Conservation (phyloP, 352 stramenopile species). For the Pythium aphanidermatum region DNA sequence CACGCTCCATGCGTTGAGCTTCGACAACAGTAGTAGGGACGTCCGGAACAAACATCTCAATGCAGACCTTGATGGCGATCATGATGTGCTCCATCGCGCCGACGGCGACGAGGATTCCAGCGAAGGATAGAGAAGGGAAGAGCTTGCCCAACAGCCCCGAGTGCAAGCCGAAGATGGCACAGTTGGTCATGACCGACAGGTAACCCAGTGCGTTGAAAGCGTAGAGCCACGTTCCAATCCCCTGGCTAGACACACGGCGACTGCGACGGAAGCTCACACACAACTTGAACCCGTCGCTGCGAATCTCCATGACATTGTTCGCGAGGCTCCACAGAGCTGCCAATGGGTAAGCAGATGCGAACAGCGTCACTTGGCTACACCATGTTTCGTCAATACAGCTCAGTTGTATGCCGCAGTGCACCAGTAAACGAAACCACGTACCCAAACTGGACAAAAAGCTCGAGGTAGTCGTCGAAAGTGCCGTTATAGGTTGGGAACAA, state of each 20-base stretch:
- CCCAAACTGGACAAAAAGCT: constrained; percentile 91
- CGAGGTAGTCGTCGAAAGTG: constrained; percentile 93
- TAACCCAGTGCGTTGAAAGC: constrained; percentile 89
- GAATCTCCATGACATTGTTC: constrained; percentile 95
- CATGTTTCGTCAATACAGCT: background rate
- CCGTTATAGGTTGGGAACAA: constrained; percentile 79
- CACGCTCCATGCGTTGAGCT: constrained; percentile 59
- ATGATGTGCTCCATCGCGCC: constrained; percentile 75
- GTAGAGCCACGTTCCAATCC: constrained; percentile 92
- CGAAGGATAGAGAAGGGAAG: constrained; percentile 59
- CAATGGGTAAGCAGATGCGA: constrained; percentile 91
- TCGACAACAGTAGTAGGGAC: constrained; percentile 51
- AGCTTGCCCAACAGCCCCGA: constrained; percentile 73
- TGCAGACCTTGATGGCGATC: constrained; percentile 67
- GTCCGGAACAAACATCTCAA: constrained; percentile 77
- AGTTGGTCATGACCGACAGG: constrained; percentile 92
- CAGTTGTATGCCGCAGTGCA: background rate
- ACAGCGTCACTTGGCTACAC: constrained; percentile 88
- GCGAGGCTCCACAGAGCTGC: constrained; percentile 89
- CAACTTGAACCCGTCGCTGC: constrained; percentile 94
- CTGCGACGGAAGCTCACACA: constrained; percentile 77
- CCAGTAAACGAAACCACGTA: constrained; percentile 27
- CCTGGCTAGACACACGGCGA: constrained; percentile 50
- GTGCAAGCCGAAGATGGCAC: constrained; percentile 90
- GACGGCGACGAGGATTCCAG: constrained; percentile 45